Conservation (phyloP, 345 rosid species). For the Brassica nigra region DNA sequence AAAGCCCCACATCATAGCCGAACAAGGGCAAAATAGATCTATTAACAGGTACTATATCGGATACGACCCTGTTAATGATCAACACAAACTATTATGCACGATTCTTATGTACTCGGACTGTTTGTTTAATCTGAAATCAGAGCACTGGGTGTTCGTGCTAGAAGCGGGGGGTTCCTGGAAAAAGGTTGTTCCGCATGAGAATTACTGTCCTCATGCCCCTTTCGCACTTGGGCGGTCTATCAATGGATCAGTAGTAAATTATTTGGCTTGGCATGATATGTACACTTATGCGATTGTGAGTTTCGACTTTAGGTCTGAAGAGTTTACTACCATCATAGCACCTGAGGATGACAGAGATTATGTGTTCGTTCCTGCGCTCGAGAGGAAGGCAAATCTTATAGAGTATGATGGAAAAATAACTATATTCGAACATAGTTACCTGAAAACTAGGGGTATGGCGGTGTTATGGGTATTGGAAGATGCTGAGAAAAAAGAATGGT, state of each 20-base stretch:
- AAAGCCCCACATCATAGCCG: too few species aligned
- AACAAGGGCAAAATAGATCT: too few species aligned
- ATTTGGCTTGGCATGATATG: background rate
- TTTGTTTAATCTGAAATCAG: background rate
- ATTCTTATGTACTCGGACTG: background rate
- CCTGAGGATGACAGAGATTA: background rate
- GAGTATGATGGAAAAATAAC: background rate
- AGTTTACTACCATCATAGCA: background rate
- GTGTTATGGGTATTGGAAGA: background rate
- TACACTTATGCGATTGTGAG: background rate
- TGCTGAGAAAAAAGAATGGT: conserved; percentile 10
- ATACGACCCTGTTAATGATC: background rate
- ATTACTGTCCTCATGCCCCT: background rate
- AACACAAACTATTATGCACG: background rate
- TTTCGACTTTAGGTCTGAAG: conserved; percentile 16
- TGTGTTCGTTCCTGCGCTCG: background rate
- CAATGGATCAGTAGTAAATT: background rate
- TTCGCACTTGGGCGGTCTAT: background rate
- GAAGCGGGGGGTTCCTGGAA: conserved; percentile 22
- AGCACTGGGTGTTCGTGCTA: conserved; percentile 8
- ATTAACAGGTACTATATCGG: too few species aligned
- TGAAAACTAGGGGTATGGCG: background rate
- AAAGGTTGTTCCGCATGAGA: background rate
- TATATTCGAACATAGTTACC: background rate
- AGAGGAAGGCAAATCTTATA: background rate